Conservation (phyloP, 352 stramenopile genomes). For the Pythium oligandrum region DNA sequence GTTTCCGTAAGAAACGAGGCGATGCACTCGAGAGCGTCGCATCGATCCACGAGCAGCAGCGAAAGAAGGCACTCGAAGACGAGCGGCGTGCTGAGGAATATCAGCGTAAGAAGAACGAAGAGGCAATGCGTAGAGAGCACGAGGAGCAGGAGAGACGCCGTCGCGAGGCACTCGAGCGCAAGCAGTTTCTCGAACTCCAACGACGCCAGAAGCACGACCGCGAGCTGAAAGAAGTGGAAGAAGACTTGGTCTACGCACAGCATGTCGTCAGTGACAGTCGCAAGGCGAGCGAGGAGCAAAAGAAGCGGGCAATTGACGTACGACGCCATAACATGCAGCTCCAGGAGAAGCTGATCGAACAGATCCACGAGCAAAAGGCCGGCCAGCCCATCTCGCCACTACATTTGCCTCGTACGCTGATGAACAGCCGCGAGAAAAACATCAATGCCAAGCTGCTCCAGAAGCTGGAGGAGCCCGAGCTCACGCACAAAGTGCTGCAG, state of each 20-base stretch:
- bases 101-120: constrained; percentile 48
- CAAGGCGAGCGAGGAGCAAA: constrained; percentile 38
- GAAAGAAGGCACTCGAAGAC: constrained; percentile 44
- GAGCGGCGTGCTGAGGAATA: constrained; percentile 58
- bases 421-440: constrained; percentile 58
- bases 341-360: constrained; percentile 49
- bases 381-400: constrained; percentile 43
- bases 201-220: constrained; percentile 45
- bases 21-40: background rate
- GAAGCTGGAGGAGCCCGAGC: constrained; percentile 52
- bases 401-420: constrained; percentile 50
- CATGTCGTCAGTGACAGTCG: constrained; percentile 43
- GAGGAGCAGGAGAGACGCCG: constrained; percentile 23
- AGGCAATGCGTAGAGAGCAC: constrained; percentile 29
- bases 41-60: constrained; percentile 44
- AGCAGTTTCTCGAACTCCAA: constrained; percentile 47
- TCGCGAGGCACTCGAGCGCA: constrained; percentile 46
- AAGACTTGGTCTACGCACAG: constrained; percentile 54
- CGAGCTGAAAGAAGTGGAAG: constrained; percentile 49
- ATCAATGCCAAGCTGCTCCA: constrained; percentile 65
- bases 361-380: constrained; percentile 59
- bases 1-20: too few relatives aligned
- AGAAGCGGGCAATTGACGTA: constrained; percentile 24
- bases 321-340: constrained; percentile 54
- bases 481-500: constrained; percentile 51